Base-by-base conservation (phyloP, 1,139 yeast genomes). In the Martiniozyma asiatica region DNA sequence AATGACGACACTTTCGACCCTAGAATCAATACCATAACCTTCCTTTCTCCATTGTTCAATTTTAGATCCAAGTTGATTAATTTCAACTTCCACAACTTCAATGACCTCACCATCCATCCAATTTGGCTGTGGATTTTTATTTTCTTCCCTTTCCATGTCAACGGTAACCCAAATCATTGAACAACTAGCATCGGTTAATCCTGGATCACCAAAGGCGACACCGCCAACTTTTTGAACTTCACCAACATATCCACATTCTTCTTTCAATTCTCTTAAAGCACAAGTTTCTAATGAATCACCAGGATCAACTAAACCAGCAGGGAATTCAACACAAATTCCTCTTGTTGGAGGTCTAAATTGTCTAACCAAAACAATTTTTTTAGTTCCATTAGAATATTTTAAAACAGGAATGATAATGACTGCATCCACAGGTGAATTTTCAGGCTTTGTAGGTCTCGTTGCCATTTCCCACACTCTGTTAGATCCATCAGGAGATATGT, bases 291-390 rank as follows among this genome's bases (percentile, higher is more conserved):
- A 58, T 2, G 77, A 53, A 50, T 89, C 98, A 31, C 71, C 66
- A 2, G 92, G 84, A 51, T 89, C 98, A 26, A 89, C 68, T 37
- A 89, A 61, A 0, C 98, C 98, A 0, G 98, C 98, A 0, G 98
- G 98, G 45, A 87, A 66, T 53, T 89, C 98, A 40, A 89, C 73
- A 47, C 89, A 79, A 2, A 87, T 84, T 16, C 84, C 85, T 34
- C 68, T 76, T 8, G 80, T 79, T 1, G 98, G 97, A 2, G 97
- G 95, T 34, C 98, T 65, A 56, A 79, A 87, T 51, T 87, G 97
- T 50, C 80, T 81, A 45, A 82, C 89, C 20, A 87, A 60, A 3
- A 87, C 67, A 24, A 87, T 58, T 72, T 5, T 75, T 66, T 32
- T 34, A 10, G 19, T 64, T 63, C 11, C 57, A 45, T 27, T 45